These are phyloP conservation scores for Fagus sylvatica DNA, from an alignment of 306 rosid genomes.

Conservation along the genomic window DNA sequence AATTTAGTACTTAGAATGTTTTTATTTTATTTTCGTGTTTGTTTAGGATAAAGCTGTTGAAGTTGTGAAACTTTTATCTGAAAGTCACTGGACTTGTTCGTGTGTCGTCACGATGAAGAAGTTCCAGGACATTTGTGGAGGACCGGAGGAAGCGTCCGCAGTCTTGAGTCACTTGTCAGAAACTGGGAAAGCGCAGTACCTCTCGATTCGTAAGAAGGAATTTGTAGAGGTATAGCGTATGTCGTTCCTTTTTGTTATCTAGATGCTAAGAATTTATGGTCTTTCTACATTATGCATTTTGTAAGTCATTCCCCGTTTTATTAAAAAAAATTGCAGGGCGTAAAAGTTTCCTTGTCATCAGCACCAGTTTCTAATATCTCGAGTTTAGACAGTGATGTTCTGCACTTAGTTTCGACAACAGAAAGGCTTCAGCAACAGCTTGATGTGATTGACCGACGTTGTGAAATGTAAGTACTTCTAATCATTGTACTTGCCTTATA, in stretches of 20 bases:
- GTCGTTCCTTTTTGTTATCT: not conserved
- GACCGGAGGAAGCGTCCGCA: constrained; percentile 59
- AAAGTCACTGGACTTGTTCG: constrained; percentile 69
- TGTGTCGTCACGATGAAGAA: constrained; percentile 65
- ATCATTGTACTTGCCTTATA: constrained; percentile 13
- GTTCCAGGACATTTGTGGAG: constrained; percentile 73
- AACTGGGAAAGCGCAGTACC: constrained; percentile 61
- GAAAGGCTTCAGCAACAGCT: constrained; percentile 89
- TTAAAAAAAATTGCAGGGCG: constrained; percentile 55
- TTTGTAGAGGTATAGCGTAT: constrained; percentile 57
- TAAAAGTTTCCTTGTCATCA: constrained; percentile 65
- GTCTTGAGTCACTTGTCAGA: constrained; percentile 63
- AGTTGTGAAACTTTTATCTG: constrained; percentile 55
- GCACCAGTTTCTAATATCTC: constrained; percentile 53
- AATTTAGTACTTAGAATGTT: no score
- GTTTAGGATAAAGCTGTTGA: constrained; percentile 67
- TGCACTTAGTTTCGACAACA: constrained; percentile 62
- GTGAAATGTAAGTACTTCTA: constrained; percentile 48
- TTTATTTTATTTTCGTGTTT: not conserved
- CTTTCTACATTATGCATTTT: no score
- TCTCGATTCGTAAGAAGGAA: constrained; percentile 49
- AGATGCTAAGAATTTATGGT: no score
- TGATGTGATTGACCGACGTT: constrained; percentile 68
- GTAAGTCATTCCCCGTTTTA: constrained; percentile 8
- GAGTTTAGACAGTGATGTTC: constrained; percentile 62